Conservation (phyloP, 2,329 filamentous ascomycete genomes). For the Triangularia verruculosa region DNA sequence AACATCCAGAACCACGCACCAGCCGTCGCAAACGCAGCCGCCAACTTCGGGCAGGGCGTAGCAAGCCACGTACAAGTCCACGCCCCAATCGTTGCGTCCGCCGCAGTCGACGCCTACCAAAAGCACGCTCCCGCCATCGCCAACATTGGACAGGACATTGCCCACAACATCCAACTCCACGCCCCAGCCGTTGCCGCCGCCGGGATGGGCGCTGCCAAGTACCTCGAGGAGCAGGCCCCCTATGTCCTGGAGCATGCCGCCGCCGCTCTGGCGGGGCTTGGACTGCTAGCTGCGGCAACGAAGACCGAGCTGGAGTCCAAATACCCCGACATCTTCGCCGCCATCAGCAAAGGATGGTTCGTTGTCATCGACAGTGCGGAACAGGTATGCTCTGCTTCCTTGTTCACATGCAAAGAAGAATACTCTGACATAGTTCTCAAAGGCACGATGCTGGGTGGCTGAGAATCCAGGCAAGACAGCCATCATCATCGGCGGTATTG, state of each 20-base stretch:
- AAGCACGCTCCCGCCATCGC: not conserved
- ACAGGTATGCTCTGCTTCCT: not conserved
- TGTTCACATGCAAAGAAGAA: not conserved
- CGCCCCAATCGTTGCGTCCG: not conserved
- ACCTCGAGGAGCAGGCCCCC: not conserved
- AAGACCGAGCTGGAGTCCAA: not conserved
- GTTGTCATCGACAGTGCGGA: not conserved
- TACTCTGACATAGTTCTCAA: not conserved
- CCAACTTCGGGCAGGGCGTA: not conserved
- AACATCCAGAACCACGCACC: too few species aligned
- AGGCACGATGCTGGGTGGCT: not conserved
- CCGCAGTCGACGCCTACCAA: not conserved
- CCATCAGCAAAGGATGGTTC: not conserved
- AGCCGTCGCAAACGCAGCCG: not conserved
- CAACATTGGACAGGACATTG: not conserved
- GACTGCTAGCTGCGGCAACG: not conserved
- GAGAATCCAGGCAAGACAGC: not conserved
- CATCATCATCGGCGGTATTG: not conserved
- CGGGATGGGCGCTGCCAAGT: not conserved
- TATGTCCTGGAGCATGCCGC: not conserved
- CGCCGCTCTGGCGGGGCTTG: not conserved
- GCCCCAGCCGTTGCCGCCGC: not conserved
- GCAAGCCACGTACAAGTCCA: not conserved
- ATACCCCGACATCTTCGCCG: not conserved
- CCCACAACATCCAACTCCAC: not conserved